Evolutionary conservation across 306 rosid genomes (phyloP).

Genomic region (Pueraria montana): DNA sequence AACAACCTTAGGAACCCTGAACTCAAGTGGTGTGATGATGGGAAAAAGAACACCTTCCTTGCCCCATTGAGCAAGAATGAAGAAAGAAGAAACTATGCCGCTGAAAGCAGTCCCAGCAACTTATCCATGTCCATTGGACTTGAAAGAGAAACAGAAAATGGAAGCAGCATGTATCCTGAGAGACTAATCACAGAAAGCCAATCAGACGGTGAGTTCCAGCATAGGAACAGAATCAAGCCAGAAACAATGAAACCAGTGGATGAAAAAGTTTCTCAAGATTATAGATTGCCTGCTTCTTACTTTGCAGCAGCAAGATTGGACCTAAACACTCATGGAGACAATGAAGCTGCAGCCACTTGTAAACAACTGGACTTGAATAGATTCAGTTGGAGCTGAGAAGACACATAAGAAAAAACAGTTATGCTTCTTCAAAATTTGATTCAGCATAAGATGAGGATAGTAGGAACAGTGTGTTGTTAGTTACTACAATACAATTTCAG

Average conservation of each 20-base stretch:
- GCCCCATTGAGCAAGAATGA: constrained; percentile 50
- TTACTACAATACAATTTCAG: constrained; percentile 19
- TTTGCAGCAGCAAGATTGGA: constrained; percentile 75
- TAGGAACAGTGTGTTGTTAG: constrained; percentile 28
- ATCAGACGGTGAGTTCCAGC: constrained; percentile 50
- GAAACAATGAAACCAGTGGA: constrained; percentile 49
- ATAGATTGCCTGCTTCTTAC: constrained; percentile 58
- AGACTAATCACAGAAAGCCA: constrained; percentile 40
- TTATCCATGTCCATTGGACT: constrained; percentile 74
- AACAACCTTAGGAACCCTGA: constrained; percentile 35
- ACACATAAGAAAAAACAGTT: not conserved
- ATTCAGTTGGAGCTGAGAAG: constrained; percentile 70
- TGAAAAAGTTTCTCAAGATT: constrained; percentile 52
- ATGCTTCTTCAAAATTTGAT: constrained; percentile 41
- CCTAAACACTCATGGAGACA: constrained; percentile 72
- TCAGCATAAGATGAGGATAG: constrained; percentile 14
- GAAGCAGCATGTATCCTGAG: constrained; percentile 45
- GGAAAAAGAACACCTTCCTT: constrained; percentile 54
- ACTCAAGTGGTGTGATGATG: constrained; percentile 58
- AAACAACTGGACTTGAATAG: constrained; percentile 66
- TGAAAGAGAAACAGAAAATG: constrained; percentile 58
- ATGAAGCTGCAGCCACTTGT: constrained; percentile 66
- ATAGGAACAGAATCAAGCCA: constrained; percentile 41
- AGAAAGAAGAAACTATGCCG: constrained; percentile 55
- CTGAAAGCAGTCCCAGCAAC: constrained; percentile 54